These are phyloP conservation scores for Tephrocybe rancida DNA, from an alignment of 768 basidiomycete genomes.

Conservation along the genomic window DNA sequence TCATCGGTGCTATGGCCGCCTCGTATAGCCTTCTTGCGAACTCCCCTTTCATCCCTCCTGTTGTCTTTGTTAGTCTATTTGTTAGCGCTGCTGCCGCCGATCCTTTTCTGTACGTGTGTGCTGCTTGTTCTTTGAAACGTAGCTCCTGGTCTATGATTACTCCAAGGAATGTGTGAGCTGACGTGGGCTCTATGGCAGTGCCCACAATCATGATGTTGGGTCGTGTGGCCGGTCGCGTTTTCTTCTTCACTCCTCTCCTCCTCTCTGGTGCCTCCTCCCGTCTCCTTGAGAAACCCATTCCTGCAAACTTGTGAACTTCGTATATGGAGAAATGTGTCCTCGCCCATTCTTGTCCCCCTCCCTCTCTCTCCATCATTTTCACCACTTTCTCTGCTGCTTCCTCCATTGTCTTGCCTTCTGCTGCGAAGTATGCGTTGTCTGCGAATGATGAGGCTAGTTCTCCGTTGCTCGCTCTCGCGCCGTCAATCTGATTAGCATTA, in stretches of 20 bases:
- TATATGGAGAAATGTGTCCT: neutral
- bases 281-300: neutral
- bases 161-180: constrained; percentile 13
- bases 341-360: neutral
- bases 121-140: constrained; percentile 13
- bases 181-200: neutral
- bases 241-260: neutral
- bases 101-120: constrained; percentile 4
- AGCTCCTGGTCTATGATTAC: constrained; percentile 19
- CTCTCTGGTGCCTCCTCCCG: neutral
- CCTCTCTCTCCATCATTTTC: neutral
- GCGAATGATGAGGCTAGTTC: neutral
- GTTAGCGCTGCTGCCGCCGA: neutral
- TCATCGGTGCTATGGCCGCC: no score
- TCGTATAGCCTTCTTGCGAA: no score
- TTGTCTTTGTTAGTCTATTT: no score
- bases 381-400: neutral
- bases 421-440: neutral
- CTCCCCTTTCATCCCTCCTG: no score
- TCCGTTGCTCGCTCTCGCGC: neutral
- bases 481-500: neutral
- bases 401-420: neutral
- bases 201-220: neutral
- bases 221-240: neutral
- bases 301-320: neutral